Evolutionary conservation across 768 basidiomycete species (phyloP).

Genomic region (Trametes cinnabarina): DNA sequence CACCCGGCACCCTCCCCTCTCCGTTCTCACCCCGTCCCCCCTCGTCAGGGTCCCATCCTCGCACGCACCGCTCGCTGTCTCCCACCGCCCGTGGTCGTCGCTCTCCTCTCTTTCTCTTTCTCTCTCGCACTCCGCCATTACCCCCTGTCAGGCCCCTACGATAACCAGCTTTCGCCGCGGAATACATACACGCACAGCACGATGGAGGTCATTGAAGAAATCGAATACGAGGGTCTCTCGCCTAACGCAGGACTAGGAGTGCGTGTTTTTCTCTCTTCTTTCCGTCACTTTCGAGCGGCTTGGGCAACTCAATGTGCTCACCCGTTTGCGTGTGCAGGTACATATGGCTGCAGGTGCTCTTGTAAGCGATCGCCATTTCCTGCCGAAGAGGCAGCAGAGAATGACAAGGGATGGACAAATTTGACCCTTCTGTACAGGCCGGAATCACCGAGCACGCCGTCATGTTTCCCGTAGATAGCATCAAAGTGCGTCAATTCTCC

Average conservation of each 20-base stretch:
- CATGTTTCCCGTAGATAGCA: slow-evolving; percentile 98
- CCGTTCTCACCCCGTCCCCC: not conserved
- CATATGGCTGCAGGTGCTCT: slow-evolving; percentile 97
- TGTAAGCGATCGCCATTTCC: slow-evolving; percentile 45
- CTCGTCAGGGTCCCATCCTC: not conserved
- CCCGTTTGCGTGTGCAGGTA: slow-evolving; percentile 49
- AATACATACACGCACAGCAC: not conserved
- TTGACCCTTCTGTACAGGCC: slow-evolving; percentile 52
- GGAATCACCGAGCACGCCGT: slow-evolving; percentile 99
- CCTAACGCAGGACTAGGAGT: slow-evolving; percentile 79
- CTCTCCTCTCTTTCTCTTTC: not conserved
- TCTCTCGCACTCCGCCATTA: not conserved
- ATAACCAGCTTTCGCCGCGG: not conserved
- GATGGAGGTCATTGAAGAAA: slow-evolving; percentile 50
- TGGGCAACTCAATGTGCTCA: slow-evolving; percentile 6
- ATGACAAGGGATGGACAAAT: not conserved
- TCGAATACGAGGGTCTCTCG: slow-evolving; percentile 65
- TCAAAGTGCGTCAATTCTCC: slow-evolving; percentile 66
- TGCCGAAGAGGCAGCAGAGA: slow-evolving; percentile 11
- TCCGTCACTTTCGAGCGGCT: not conserved
- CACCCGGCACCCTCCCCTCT: slow-evolving; percentile 7
- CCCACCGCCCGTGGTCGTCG: not conserved
- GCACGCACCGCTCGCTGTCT: not conserved
- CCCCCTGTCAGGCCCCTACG: not conserved
- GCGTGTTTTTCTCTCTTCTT: slow-evolving; percentile 29